Evolutionary conservation across 192 early-diverging fungal species (phyloP), one percentile per base, ranked within the genome.

Genomic region (Dissophora globulifera): DNA sequence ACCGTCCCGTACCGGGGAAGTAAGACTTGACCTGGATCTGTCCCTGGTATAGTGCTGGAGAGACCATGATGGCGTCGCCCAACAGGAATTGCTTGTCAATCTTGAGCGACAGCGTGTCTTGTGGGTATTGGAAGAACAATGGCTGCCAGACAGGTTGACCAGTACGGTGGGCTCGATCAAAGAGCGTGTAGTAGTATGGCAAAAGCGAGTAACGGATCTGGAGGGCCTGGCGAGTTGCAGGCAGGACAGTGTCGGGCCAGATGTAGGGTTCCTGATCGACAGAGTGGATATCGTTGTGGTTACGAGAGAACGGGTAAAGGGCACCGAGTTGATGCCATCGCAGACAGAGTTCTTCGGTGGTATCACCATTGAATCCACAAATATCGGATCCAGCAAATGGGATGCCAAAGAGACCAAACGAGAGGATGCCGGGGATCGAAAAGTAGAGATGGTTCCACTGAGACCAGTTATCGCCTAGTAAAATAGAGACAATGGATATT

Each of bases 311-410:
- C 2, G 89, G 89, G 41, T 85, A 86, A 38, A 89, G 86, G 5
- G 87, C 69, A 33, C 89, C 90, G 1, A 91, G 55, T 62, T 88
- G 78, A 16, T 80, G 75, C 90, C 90, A 93, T 22, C 91, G 79
- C 1, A 85, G 83, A 41, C 87, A 89, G 20, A 93, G 79, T 48
- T 90, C 84, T 58, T 90, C 87, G 1, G 83, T 84, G 0, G 87
- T 71, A 26, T 86, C 78, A 4, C 78, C 75, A 19, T 78, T 81
- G 71, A 93, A 93, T 10, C 91, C 91, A 58, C 91, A 89, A 31
- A 93, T 86, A 66, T 93, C 91, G 15, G 91, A 67, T 17, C 91
- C 91, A 2, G 86, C 80, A 76, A 88, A 87, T 0, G 88, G 89
- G 31, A 93, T 88, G 32, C 89, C 90, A 67, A 90, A 91, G 13